Base-by-base conservation (phyloP, 805 yeast genomes). In the Saccharomycopsis amapae region DNA sequence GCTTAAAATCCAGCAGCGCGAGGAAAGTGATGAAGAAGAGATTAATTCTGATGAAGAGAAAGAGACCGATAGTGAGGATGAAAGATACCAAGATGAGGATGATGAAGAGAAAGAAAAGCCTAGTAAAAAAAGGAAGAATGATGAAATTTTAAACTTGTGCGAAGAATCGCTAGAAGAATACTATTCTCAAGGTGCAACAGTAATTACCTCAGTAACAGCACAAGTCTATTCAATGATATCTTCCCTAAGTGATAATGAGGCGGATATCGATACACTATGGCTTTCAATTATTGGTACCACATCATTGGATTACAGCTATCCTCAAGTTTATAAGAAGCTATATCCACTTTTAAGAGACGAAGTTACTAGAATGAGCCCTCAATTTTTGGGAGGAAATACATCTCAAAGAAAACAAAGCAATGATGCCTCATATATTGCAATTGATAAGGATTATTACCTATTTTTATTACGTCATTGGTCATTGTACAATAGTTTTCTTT, bases 391-490 rank as follows among this genome's bases (percentile, higher is more conserved):
- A 2, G 40, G 51, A 3, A 38, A 48, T 7, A 48, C 55, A 5
- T 48, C 51, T 2, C 20, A 60, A 30, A 54, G 53, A 42, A 19
- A 38, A 49, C 48, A 46, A 65, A 58, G 51, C 65, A 64, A 4
- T 68, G 74, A 1, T 72, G 67, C 45, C 58, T 68, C 4, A 63
- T 74, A 5, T 59, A 63, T 93, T 23, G 71, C 73, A 20, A 67
- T 86, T 15, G 96, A 86, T 56, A 76, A 81, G 22, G 98, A 94
- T 62, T 93, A 85, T 62, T 79, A 87, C 49, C 66, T 93, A 38
- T 93, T 89, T 58, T 64, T 94, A 34, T 68, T 93, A 38, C 79
- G 97, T 39, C 97, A 90, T 61, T 89, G 97, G 86, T 83, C 95
- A 9, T 66, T 93, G 15, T 90, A 93, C 64, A 94, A 90, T 54